Conservation (phyloP, 1,284 basidiomycete genomes). For the Ceratobasidium sp. region DNA sequence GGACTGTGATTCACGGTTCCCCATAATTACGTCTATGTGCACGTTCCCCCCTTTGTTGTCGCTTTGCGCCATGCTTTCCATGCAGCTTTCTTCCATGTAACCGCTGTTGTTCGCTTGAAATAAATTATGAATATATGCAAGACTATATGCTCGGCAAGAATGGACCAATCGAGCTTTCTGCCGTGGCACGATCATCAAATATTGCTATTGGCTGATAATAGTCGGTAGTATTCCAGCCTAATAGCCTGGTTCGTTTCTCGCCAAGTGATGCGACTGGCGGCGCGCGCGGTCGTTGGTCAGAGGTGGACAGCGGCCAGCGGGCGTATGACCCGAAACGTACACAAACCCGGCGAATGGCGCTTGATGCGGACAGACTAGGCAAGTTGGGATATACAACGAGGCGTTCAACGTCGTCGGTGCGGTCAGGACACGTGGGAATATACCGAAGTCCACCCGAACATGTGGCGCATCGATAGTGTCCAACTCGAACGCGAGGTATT, state of each 20-base stretch:
- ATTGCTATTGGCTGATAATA: background rate
- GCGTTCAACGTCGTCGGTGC: background rate
- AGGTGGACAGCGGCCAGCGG: no score
- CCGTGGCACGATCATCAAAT: background rate
- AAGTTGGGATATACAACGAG: background rate
- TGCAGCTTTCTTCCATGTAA: background rate
- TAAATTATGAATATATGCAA: constrained; percentile 15
- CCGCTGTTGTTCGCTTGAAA: background rate
- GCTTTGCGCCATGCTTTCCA: background rate
- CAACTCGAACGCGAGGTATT: no score
- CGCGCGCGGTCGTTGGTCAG: background rate
- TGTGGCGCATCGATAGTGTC: no score
- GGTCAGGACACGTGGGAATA: background rate
- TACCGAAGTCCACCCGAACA: background rate
- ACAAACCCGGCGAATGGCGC: background rate
- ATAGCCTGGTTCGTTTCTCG: background rate
- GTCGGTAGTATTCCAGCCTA: no score
- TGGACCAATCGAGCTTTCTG: constrained; percentile 13
- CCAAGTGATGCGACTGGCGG: background rate
- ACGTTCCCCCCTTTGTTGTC: background rate
- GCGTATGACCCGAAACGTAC: no score
- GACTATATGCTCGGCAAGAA: background rate
- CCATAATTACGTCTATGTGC: constrained; percentile 24
- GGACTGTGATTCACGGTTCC: background rate
- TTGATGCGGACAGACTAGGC: background rate